Evolutionary conservation across 345 rosid species (phyloP), one percentile per base, ranked within the genome.

Genomic region (Cardamine chenopodiifolia): DNA sequence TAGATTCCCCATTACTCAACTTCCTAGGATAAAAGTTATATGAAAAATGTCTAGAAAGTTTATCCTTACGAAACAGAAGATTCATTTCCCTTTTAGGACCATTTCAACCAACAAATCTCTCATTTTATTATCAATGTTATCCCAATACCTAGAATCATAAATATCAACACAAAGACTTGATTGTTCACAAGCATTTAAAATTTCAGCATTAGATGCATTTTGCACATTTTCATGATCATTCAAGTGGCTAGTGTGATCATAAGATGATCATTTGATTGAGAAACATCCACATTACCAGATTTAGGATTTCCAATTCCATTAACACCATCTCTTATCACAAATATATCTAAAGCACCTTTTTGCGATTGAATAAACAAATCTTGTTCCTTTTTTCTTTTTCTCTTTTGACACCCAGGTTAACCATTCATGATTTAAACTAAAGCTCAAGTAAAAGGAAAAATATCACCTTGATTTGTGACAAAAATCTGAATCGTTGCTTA

Each of bases 1-100:
- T 32, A 59, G 28, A 18, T 32, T 58, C 44, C 9, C 26, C 63
- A 58, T 60, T 60, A 60, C 45, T 19, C 47, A 59, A 18, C 18
- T 59, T 59, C 26, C 64, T 35, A 1, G 17, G 19, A 19, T 59
- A 35, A 35, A 34, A 32, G 19, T 19, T 1, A 34, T 59, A 35
- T 12, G 47, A 58, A 9, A 35, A 35, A 35, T 18, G 23, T 13
- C 25, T 57, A 17, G 1, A 8, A 4, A 8, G 0, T 8, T 17
- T 15, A 55, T 55, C 37, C 3, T 28, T 13, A 15, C 8, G 47
- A 12, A 37, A 37, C n/a, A 37, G 8, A 47, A 35, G 5, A 45
- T 17, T 55, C 61, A 29, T 8, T 56, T 56, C 40, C 15, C 62
- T 56, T 28, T 56, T 17, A 28, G 40, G 44, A 1, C 62, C 25